Conservation (phyloP, 2,329 filamentous ascomycete genomes). For the Fusarium nodosum region DNA sequence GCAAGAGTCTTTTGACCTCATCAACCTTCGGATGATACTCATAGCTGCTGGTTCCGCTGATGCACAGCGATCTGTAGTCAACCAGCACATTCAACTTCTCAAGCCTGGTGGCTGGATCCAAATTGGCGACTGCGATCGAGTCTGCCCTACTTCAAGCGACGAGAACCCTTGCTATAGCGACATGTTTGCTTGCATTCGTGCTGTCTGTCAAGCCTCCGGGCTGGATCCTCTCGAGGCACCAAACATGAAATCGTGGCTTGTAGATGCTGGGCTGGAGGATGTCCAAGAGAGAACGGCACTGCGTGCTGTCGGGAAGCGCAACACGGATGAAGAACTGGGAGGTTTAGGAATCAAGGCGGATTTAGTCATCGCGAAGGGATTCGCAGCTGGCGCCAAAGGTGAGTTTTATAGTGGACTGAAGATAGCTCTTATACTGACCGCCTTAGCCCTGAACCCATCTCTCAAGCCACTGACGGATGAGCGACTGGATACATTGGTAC, state of each 20-base stretch:
- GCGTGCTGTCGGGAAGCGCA: conserved; percentile 1
- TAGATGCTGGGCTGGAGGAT: not conserved
- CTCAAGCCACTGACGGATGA: conserved; percentile 4
- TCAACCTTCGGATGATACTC: conserved; percentile 24
- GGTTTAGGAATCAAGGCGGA: conserved; percentile 4
- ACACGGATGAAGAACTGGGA: not conserved
- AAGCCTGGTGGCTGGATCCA: conserved; percentile 24
- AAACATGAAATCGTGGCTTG: conserved; percentile 20
- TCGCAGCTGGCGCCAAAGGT: conserved; percentile 18
- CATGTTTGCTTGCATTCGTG: conserved; percentile 13
- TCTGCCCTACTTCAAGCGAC: not conserved
- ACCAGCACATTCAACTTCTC: conserved; percentile 11
- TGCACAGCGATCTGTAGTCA: not conserved
- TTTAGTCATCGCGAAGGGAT: conserved; percentile 10
- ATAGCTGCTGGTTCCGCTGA: conserved; percentile 9
- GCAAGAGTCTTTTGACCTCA: not conserved
- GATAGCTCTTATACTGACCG: rapidly evolving
- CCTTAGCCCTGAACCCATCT: not conserved
- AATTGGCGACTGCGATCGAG: conserved; percentile 18
- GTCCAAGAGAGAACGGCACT: not conserved
- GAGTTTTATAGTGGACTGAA: not conserved
- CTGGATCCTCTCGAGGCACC: conserved; percentile 11
- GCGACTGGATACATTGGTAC: not conserved
- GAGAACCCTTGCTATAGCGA: conserved; percentile 14
- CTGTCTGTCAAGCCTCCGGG: conserved; percentile 6